Conservation (phyloP, 257 asterid genomes). For the Parsonsia alboflavescens region DNA sequence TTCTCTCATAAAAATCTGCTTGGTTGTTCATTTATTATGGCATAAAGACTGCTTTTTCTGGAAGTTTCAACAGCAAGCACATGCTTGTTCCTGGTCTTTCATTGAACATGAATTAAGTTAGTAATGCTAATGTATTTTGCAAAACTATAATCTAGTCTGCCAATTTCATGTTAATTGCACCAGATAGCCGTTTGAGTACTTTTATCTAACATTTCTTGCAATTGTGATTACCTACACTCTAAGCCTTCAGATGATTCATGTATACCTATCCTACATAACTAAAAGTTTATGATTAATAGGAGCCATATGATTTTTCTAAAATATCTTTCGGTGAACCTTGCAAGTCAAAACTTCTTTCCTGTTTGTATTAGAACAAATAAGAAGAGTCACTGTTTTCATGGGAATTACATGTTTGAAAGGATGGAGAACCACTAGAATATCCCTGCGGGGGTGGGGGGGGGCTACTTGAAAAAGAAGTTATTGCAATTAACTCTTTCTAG, state of each 20-base stretch:
- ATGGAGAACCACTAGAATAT: no score
- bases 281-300: neutral
- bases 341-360: neutral
- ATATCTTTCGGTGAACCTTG: neutral
- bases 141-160: neutral
- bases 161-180: neutral
- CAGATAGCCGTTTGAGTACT: neutral
- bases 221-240: neutral
- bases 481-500: neutral
- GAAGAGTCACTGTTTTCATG: neutral
- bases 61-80: neutral
- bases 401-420: no score
- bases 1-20: neutral
- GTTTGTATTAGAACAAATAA: neutral
- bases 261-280: neutral
- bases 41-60: neutral
- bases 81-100: no score
- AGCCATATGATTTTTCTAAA: neutral
- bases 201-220: neutral
- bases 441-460: no score
- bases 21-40: neutral
- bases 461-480: neutral
- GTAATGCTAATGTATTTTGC: neutral
- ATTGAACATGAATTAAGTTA: neutral
- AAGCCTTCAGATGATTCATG: neutral